phyloP scores from a whole-genome alignment of 352 stramenopile genomes.

The Pythium plurisporium region DNA sequence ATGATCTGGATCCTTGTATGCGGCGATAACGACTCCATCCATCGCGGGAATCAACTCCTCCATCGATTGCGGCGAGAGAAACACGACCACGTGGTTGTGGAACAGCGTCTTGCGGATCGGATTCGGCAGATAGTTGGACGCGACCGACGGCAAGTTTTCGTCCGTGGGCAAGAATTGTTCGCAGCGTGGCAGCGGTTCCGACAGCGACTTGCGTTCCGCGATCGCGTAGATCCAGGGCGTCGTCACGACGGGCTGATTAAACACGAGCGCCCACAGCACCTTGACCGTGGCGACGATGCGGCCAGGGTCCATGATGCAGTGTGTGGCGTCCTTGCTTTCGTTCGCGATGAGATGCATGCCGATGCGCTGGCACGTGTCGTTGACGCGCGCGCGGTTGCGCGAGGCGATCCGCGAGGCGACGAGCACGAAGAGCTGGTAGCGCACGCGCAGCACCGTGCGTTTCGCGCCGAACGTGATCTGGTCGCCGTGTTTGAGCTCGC shows the following conservation, averaged over 20 bases:
- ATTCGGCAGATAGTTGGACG: slow-evolving; percentile 72
- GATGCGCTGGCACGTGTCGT: slow-evolving; percentile 71
- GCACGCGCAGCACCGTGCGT: slow-evolving; percentile 70
- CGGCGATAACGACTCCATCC: slow-evolving; percentile 57
- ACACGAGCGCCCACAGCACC: slow-evolving; percentile 82
- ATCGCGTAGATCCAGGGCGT: slow-evolving; percentile 81
- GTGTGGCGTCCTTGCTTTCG: slow-evolving; percentile 62
- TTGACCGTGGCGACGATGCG: slow-evolving; percentile 80
- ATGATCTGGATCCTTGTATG: slow-evolving; percentile 47
- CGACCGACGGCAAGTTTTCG: slow-evolving; percentile 44
- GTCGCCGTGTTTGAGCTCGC: slow-evolving; percentile 58
- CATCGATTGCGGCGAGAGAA: slow-evolving; percentile 71
- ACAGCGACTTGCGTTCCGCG: slow-evolving; percentile 63
- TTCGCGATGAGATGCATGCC: slow-evolving; percentile 72
- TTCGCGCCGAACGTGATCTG: slow-evolving; percentile 82
- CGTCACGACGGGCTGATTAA: slow-evolving; percentile 79
- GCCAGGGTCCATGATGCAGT: slow-evolving; percentile 85
- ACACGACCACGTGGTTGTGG: slow-evolving; percentile 65
- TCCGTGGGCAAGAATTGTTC: slow-evolving; percentile 70
- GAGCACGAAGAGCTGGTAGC: slow-evolving; percentile 79
- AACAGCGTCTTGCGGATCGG: slow-evolving; percentile 73
- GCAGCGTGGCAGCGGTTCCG: slow-evolving; percentile 67
- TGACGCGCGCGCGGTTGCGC: slow-evolving; percentile 49
- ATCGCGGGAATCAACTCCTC: slow-evolving; percentile 72
- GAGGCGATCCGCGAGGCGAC: slow-evolving; percentile 70